phyloP scores from a whole-genome alignment of 352 stramenopile species.

The Globisporangium cylindrosporum region DNA sequence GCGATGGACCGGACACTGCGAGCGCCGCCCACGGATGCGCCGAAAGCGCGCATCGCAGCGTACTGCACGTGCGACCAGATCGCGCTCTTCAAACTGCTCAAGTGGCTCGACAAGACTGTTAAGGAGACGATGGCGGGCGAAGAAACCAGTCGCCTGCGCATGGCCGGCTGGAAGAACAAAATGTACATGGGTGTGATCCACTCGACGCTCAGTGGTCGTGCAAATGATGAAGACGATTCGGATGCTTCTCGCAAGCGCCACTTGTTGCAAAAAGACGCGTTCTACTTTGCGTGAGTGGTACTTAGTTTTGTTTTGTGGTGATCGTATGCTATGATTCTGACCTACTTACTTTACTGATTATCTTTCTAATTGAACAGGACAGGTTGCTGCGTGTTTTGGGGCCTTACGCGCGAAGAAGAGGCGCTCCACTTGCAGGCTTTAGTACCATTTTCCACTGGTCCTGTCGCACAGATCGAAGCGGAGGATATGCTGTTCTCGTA shows the following conservation, averaged over 20 bases:
- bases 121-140: constrained; percentile 11
- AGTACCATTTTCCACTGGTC: constrained; percentile 41
- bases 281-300: constrained; percentile 58
- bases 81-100: constrained; percentile 67
- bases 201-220: constrained; percentile 23
- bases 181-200: constrained; percentile 79
- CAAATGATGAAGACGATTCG: constrained; percentile 9
- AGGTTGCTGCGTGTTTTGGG: constrained; percentile 75
- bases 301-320: too few species aligned
- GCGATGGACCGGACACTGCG: constrained; percentile 29
- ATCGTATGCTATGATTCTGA: too few species aligned
- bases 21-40: constrained; percentile 30
- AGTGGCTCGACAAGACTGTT: constrained; percentile 46
- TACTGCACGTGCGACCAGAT: constrained; percentile 77
- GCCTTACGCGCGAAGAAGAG: constrained; percentile 58
- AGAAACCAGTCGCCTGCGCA: neutral
- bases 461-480: constrained; percentile 46
- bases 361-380: constrained; percentile 28
- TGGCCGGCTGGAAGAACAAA: constrained; percentile 46
- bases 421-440: constrained; percentile 43
- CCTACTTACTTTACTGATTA: too few species aligned
- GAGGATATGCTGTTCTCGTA: constrained; percentile 72
- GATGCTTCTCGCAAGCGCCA: constrained; percentile 7
- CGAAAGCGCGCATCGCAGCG: constrained; percentile 50
- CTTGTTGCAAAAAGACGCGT: constrained; percentile 54